These are phyloP conservation scores for Brassica carinata DNA, from an alignment of 345 rosid genomes.

Conservation along the genomic window DNA sequence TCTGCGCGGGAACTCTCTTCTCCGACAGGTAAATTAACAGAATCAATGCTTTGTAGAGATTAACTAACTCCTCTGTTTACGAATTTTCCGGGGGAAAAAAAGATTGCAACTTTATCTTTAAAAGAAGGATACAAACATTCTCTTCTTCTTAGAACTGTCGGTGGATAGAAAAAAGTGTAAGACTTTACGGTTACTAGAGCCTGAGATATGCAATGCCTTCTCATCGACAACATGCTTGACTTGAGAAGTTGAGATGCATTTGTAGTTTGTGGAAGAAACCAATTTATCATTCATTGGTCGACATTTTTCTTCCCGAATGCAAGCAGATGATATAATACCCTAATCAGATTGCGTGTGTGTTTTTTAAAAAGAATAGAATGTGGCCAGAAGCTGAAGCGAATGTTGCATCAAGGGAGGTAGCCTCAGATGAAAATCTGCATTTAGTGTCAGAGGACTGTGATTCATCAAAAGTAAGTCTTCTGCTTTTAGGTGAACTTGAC, in stretches of 20 bases:
- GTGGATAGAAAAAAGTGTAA: not conserved
- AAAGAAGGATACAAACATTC: not conserved
- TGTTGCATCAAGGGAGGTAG: constrained; percentile 44
- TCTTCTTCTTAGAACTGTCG: constrained; percentile 6
- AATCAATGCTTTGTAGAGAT: not conserved
- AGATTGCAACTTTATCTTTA: not conserved
- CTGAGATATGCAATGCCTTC: too few species aligned
- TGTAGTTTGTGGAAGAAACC: too few species aligned
- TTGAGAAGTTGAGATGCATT: too few species aligned
- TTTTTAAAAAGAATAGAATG: constrained; percentile 50
- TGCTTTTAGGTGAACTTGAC: not conserved
- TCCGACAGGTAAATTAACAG: constrained; percentile 64
- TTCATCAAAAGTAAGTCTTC: constrained; percentile 58
- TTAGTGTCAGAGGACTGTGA: constrained; percentile 75
- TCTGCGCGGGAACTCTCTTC: constrained; percentile 91
- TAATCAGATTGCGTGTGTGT: not conserved
- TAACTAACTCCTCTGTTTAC: not conserved
- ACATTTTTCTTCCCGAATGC: too few species aligned
- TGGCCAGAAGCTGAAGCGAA: constrained; percentile 76
- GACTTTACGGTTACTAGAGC: too few species aligned
- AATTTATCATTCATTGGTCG: too few species aligned
- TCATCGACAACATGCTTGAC: too few species aligned
- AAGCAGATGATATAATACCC: too few species aligned
- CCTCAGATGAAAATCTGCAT: constrained; percentile 54
- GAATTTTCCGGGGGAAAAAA: not conserved